Conservation (phyloP, 1,139 yeast genomes). For the Saccharomyces hybrid region DNA sequence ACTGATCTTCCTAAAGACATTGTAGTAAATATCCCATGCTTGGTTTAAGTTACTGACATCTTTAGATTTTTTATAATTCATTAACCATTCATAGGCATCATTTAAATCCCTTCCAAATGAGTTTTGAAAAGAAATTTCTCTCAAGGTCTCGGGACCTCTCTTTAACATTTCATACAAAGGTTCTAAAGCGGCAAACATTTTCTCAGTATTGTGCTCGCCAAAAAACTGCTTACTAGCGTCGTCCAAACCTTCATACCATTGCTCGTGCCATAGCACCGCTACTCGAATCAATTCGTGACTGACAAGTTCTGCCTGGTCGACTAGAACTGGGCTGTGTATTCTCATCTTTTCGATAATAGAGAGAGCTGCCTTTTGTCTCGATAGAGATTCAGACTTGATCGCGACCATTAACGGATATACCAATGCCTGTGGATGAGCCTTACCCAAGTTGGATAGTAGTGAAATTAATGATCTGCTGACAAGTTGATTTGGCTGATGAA, state of each 20-base stretch:
- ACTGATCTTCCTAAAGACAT: constrained; percentile 84
- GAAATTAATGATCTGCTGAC: constrained; percentile 79
- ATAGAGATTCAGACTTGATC: constrained; percentile 84
- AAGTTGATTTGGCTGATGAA: constrained; percentile 86
- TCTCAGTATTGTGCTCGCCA: constrained; percentile 90
- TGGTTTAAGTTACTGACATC: constrained; percentile 87
- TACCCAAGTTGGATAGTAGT: constrained; percentile 78
- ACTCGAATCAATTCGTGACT: constrained; percentile 88
- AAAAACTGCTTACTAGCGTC: constrained; percentile 92
- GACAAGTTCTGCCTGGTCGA: constrained; percentile 91
- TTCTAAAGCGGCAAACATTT: constrained; percentile 86
- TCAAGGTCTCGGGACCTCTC: constrained; percentile 83
- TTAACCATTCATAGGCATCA: constrained; percentile 92
- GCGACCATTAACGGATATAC: constrained; percentile 96
- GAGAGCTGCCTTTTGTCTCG: constrained; percentile 84
- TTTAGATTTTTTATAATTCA: constrained; percentile 73
- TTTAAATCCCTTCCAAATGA: constrained; percentile 89
- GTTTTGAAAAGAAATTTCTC: constrained; percentile 92
- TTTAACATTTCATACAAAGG: constrained; percentile 80
- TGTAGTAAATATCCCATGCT: constrained; percentile 96
- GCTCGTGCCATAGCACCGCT: constrained; percentile 97
- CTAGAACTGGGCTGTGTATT: constrained; percentile 73
- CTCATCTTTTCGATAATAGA: constrained; percentile 90
- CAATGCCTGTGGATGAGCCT: constrained; percentile 94
- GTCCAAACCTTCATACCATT: constrained; percentile 96